Evolutionary conservation across 768 basidiomycete species (phyloP), one percentile per base, ranked within the genome.

Genomic region (Sarcomyxa edulis): DNA sequence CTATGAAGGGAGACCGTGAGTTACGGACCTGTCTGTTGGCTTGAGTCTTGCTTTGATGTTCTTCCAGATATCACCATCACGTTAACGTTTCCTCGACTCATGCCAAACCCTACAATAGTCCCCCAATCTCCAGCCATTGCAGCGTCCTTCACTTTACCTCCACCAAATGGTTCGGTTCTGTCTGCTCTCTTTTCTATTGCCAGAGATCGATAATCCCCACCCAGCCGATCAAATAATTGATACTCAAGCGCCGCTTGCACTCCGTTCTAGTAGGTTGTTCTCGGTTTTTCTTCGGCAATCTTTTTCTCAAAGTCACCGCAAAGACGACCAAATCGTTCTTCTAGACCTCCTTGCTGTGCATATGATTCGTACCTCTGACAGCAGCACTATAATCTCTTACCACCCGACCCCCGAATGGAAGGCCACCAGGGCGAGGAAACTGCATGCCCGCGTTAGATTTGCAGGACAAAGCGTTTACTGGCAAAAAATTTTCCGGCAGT

Each of bases 321-420:
- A 52, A 43, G 65, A 49, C 16, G 52, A 62, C 32, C 46, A 48
- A 12, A 51, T 64, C 21, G 55, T 71, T 11, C 43, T 63, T 16
- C 61, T 71, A 20, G 77, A 78, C 43, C 65, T 76, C 19, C 61
- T 78, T 7, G 64, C 76, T 3, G 46, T 77, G 7, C 77, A 79
- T 44, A 68, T 79, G 71, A 55, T 77, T 14, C 72, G 77, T 29
- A 51, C 51, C 7, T 55, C 49, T 7, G 37, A 36, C 2, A 49
- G 45, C 16, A 68, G 59, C 42, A 74, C 70, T 7, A 59, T 74
- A 25, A 62, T 74, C 11, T 69, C 68, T 3, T 65, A 66, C 33
- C 72, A 74, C 26, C 62, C 64, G 2, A 45, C 53, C 12, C 42
- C 47, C n/a, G 51, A 59, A 25, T 55, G 63, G 28, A 48, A 48